Conservation (phyloP, 805 yeast species). For the Komagataella ulmi region DNA sequence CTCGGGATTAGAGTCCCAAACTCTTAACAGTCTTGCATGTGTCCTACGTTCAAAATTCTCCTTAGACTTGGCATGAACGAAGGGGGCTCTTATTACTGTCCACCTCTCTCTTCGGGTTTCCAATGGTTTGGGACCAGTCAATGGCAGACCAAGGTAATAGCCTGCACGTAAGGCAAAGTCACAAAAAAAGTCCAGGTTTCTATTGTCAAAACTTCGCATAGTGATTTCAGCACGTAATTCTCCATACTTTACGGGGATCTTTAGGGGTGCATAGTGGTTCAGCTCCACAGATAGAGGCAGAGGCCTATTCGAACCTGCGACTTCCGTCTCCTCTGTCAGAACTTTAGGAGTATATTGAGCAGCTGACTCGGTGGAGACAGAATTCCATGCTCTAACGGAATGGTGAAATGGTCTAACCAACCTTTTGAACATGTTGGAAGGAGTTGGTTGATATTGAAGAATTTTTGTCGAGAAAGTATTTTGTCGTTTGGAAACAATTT, state of each 20-base stretch:
- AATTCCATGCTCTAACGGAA: neutral
- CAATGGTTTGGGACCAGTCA: slow-evolving; percentile 55
- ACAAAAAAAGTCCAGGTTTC: slow-evolving; percentile 58
- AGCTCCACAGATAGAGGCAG: slow-evolving; percentile 79
- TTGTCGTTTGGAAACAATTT: neutral
- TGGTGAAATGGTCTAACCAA: neutral
- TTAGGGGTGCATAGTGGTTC: slow-evolving; percentile 69
- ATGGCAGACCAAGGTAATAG: slow-evolving; percentile 79
- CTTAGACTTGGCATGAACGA: slow-evolving; percentile 87
- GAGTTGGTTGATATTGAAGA: neutral
- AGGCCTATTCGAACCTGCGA: slow-evolving; percentile 32
- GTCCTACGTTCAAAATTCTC: slow-evolving; percentile 90
- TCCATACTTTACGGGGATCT: slow-evolving; percentile 53
- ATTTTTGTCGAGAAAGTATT: neutral
- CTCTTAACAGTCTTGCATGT: slow-evolving; percentile 55
- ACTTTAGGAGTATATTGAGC: slow-evolving; percentile 16
- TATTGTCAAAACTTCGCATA: slow-evolving; percentile 58
- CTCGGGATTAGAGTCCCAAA: slow-evolving; percentile 80
- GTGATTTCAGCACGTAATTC: slow-evolving; percentile 68
- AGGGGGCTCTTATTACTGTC: slow-evolving; percentile 90
- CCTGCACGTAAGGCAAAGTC: slow-evolving; percentile 89
- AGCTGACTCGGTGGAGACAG: neutral
- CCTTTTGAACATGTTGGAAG: neutral
- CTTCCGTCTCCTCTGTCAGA: slow-evolving; percentile 18
- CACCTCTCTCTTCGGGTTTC: slow-evolving; percentile 72